Conservation (phyloP, 257 asterid genomes). For the Phtheirospermum japonicum region DNA sequence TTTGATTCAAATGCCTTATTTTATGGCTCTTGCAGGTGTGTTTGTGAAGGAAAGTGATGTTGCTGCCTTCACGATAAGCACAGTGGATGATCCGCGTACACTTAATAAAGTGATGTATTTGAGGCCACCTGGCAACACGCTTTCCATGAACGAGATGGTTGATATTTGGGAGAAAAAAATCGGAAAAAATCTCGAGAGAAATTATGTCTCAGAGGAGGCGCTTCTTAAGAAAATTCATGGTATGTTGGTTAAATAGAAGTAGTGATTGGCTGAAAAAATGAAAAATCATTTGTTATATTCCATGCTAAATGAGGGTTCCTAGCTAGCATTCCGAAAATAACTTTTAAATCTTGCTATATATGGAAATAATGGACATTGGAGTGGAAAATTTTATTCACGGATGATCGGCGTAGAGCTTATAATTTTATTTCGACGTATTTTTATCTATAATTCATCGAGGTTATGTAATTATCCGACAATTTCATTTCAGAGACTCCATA, state of each 20-base stretch:
- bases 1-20: not conserved
- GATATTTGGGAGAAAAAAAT: conserved; percentile 82
- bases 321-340: too few species aligned
- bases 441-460: not conserved
- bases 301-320: too few species aligned
- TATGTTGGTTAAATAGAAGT: conserved; percentile 27
- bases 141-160: conserved; percentile 75
- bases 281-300: too few species aligned
- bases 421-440: not conserved
- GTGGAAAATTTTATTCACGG: too few species aligned
- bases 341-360: too few species aligned
- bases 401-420: not conserved
- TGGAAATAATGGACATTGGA: too few species aligned
- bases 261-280: too few species aligned
- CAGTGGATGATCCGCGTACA: conserved; percentile 76
- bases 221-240: conserved; percentile 65
- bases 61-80: conserved; percentile 75
- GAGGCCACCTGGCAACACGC: conserved; percentile 77
- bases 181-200: conserved; percentile 55
- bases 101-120: conserved; percentile 59
- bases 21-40: conserved; percentile 44
- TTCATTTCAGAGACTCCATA: conserved; percentile 64
- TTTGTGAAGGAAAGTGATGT: conserved; percentile 77
- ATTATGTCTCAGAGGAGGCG: conserved; percentile 51
- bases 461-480: conserved; percentile 10